Base-by-base conservation (phyloP, 2,329 filamentous ascomycete species). In the Chaetomium globosum region DNA sequence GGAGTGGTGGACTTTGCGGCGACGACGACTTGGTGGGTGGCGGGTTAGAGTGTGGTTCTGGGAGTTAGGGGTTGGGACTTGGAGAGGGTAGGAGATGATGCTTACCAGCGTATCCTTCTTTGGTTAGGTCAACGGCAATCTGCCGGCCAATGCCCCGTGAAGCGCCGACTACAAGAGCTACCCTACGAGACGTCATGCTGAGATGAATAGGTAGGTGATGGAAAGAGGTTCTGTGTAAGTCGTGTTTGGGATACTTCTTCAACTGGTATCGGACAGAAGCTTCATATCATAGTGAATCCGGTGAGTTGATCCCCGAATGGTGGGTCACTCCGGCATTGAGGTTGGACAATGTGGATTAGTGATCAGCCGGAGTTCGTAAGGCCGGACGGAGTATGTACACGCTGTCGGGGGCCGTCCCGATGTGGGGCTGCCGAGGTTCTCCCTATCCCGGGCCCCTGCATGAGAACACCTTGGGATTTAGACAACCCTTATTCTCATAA, bases 71-170 rank as follows among this genome's bases (percentile, higher is more conserved):
- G 30, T 26, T n/a, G 39, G 6, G 7, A 3, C 9, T 48, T 19
- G 5, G 16, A 7, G 12, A 5, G 9, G 21, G n/a, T 1, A 9
- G 19, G 16, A 7, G n/a, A 19, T 23, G n/a, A 9, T 5, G 67
- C 73, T 55, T 78, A 91, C 91, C 89, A 61, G 83, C 80, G 74
- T 93, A 94, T 46, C 86, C 88, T 69, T 87, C 83, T 71, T 80
- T 85, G 8, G 91, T 89, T 3, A 96, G 81, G 73, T 92, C 89
- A 71, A 96, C 83, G 63, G 92, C 91, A 48, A 95, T 81, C 75
- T 95, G 91, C 49, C 91, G 82, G 54, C 92, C 92, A 68, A 96
- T 94, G 46, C 92, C 92, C 67, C 92, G 81, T 0, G 90, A 93
- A 2, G 89, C 90, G 48, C 91, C 91, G 23, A 93, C 83, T 4